Evolutionary conservation across 306 rosid species (phyloP).

Genomic region (Quercus alba): DNA sequence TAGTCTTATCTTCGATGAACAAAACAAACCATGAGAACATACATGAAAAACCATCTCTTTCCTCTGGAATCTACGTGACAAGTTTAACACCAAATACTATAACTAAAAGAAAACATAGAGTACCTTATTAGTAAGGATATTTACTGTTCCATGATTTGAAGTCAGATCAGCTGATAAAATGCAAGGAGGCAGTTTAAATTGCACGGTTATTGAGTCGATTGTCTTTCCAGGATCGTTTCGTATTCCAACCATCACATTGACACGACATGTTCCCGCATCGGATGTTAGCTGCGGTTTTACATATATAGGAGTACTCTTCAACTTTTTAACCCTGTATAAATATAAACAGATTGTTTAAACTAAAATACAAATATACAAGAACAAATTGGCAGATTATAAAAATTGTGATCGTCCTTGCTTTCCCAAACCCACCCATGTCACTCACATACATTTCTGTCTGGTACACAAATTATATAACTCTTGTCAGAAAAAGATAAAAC

Average conservation of each 20-base stretch:
- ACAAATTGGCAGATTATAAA: constrained; percentile 3
- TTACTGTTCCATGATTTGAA: constrained; percentile 83
- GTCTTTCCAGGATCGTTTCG: constrained; percentile 87
- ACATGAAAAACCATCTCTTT: neutral
- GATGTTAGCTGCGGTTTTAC: constrained; percentile 92
- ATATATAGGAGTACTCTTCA: constrained; percentile 83
- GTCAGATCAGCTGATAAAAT: constrained; percentile 72
- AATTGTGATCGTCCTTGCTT: neutral
- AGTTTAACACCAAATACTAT: neutral
- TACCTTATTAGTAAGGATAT: constrained; percentile 82
- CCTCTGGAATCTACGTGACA: neutral
- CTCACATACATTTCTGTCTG: neutral
- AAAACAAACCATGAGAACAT: neutral
- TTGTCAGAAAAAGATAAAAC: neutral
- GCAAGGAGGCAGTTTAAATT: constrained; percentile 80
- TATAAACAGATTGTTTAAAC: constrained; percentile 3
- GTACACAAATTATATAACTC: neutral
- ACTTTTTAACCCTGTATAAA: constrained; percentile 74
- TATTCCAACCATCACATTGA: constrained; percentile 79
- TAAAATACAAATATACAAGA: neutral
- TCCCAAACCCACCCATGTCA: constrained; percentile 1
- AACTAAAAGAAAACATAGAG: neutral
- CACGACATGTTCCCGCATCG: constrained; percentile 65
- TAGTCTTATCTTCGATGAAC: neutral
- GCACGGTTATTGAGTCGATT: constrained; percentile 61